These are phyloP conservation scores for Aspergillus ellipticus DNA, from an alignment of 495 filamentous ascomycete genomes.

Conservation along the genomic window DNA sequence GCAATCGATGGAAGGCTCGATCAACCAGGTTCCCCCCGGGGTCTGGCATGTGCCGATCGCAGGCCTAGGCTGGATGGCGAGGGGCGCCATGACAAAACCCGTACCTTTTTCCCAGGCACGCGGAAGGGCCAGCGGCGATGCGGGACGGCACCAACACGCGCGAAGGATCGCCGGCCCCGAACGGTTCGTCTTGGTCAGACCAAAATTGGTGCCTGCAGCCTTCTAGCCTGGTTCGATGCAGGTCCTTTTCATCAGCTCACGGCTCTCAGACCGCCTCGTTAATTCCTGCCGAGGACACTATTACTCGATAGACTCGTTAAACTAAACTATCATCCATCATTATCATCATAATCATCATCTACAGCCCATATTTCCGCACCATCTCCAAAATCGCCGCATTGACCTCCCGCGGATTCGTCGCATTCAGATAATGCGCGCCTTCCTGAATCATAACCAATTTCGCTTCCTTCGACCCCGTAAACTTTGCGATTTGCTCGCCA, in stretches of 20 bases:
- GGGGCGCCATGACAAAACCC: not conserved
- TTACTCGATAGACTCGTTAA: not conserved
- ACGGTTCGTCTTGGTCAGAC: not conserved
- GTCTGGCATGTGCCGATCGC: no score
- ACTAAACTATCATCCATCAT: not conserved
- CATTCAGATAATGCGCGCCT: constrained; percentile 58
- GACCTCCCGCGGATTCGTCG: constrained; percentile 53
- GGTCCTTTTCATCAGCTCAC: not conserved
- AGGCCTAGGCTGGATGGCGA: no score
- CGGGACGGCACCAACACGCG: not conserved
- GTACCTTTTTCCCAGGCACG: not conserved
- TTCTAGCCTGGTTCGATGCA: not conserved
- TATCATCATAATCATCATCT: no score
- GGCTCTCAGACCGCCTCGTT: not conserved
- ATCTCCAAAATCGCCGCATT: constrained; percentile 49
- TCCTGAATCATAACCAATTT: constrained; percentile 48
- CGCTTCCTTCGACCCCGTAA: constrained; percentile 50
- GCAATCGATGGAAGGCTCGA: no score
- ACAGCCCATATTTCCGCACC: constrained; percentile 20
- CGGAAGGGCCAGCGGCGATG: not conserved
- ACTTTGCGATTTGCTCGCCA: constrained; percentile 55
- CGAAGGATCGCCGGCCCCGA: not conserved
- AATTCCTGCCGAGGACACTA: not conserved
- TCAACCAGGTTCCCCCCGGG: no score
- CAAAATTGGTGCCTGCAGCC: not conserved